Conservation (phyloP, 257 asterid genomes). For the Solanum gracilifrons region DNA sequence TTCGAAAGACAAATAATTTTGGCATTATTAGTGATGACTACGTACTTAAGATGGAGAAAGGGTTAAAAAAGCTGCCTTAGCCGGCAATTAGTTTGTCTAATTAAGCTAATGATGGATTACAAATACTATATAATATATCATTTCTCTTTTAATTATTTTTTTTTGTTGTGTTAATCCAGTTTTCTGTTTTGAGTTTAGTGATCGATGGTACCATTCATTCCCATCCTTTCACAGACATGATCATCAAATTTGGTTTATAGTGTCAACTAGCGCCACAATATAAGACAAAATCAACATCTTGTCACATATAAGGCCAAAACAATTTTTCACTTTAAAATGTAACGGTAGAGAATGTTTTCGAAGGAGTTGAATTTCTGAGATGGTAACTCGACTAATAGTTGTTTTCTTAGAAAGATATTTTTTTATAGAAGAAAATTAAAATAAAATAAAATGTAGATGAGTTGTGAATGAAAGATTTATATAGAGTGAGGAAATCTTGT, state of each 20-base stretch:
- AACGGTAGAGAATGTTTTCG: neutral
- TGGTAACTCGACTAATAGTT: too few species aligned
- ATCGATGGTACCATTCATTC: constrained; percentile 29
- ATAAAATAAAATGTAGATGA: neutral
- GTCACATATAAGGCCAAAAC: neutral
- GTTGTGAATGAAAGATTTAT: neutral
- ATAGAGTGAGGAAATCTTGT: neutral
- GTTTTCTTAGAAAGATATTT: too few species aligned
- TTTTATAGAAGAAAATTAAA: neutral
- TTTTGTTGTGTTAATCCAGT: constrained; percentile 3
- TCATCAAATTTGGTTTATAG: constrained; percentile 7
- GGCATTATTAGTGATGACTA: neutral
- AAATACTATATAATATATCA: constrained; percentile 1
- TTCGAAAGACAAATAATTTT: neutral
- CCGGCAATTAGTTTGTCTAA: constrained; percentile 57
- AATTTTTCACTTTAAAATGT: neutral
- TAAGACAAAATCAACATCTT: constrained; percentile 32
- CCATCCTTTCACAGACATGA: constrained; percentile 7
- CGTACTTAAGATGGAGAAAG: constrained; percentile 15
- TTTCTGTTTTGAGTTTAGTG: constrained; percentile 10
- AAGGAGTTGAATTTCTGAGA: too few species aligned
- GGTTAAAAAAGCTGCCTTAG: constrained; percentile 43
- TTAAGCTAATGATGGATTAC: constrained; percentile 6
- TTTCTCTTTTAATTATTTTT: neutral
- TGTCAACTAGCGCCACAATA: constrained; percentile 16